Evolutionary conservation across 306 rosid species (phyloP), one percentile per base, ranked within the genome.

Genomic region (Cucurbita argyrosperma): DNA sequence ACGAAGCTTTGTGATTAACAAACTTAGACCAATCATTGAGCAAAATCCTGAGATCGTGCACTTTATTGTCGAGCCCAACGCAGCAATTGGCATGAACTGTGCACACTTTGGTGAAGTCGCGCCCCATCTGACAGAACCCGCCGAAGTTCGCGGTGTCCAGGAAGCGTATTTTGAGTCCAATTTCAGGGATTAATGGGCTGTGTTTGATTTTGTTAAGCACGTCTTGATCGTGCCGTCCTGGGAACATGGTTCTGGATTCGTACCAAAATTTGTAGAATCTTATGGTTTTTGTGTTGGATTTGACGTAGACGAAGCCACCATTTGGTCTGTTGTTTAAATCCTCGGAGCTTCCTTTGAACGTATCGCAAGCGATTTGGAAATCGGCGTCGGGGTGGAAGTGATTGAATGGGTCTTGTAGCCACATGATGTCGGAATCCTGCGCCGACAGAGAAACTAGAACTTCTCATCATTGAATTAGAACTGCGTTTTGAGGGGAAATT

Each of bases 71-170:
- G 5, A 86, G 80, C 47, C 98, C 98, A 39, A 86, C 61, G 74
- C 98, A 93, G 42, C 98, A 93, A 78, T 93, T 93, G 5, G 97
- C 98, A 73, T 93, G 98, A 97, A 90, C 82, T 5, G 98, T 93
- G 46, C 78, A 73, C 8, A 83, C 94, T 30, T 37, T 10, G 85
- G 72, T 79, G 0, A 93, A 55, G 60, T 90, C 83, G 39, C 30
- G 46, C 51, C 87, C 78, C 1, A 80, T 16, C 42, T 89, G 75
- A 65, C 98, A 93, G 81, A 93, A 90, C 26, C 98, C 98, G 10
- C 96, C 96, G 59, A 87, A 86, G 40, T 85, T 81, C 2, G 70
- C 40, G 0, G 97, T 93, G 80, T 83, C 83, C 9, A 93, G 79
- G 74, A 89, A 90, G 80, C 88, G 88, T 35, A 90, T 77, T 67